Evolutionary conservation across 2,329 filamentous ascomycete genomes (phyloP).

Genomic region (Albophoma yamanashiensis): DNA sequence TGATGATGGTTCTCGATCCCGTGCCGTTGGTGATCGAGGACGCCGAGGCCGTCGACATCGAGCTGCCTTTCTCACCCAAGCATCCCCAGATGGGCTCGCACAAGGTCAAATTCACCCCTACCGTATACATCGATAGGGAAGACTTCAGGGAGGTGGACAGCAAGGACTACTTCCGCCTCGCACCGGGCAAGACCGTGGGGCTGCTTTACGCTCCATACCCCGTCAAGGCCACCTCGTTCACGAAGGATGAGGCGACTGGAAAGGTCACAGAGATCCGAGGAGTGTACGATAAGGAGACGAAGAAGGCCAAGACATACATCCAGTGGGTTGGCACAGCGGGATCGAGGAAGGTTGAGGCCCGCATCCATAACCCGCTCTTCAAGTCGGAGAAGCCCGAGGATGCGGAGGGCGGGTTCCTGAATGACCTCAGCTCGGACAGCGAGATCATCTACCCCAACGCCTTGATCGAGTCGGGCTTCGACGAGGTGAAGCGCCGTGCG

Average conservation of each 20-base stretch:
- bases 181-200: slow-evolving; percentile 67
- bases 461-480: slow-evolving; percentile 72
- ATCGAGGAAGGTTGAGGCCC: slow-evolving; percentile 59
- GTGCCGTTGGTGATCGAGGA: slow-evolving; percentile 75
- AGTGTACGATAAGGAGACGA: slow-evolving; percentile 57
- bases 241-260: slow-evolving; percentile 53
- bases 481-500: slow-evolving; percentile 60
- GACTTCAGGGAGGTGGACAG: slow-evolving; percentile 71
- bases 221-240: slow-evolving; percentile 59
- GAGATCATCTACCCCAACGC: slow-evolving; percentile 72
- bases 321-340: slow-evolving; percentile 73
- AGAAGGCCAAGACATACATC: slow-evolving; percentile 72
- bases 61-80: slow-evolving; percentile 76
- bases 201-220: slow-evolving; percentile 62
- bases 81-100: slow-evolving; percentile 56
- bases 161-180: slow-evolving; percentile 70
- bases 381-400: slow-evolving; percentile 74
- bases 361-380: slow-evolving; percentile 76
- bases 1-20: slow-evolving; percentile 85
- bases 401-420: slow-evolving; percentile 69
- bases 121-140: slow-evolving; percentile 73
- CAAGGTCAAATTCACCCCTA: slow-evolving; percentile 56
- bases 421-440: slow-evolving; percentile 74
- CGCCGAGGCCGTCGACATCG: slow-evolving; percentile 49
- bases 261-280: slow-evolving; percentile 55